Evolutionary conservation across 257 asterid species (phyloP).

Genomic region (Jacaranda mimosifolia): DNA sequence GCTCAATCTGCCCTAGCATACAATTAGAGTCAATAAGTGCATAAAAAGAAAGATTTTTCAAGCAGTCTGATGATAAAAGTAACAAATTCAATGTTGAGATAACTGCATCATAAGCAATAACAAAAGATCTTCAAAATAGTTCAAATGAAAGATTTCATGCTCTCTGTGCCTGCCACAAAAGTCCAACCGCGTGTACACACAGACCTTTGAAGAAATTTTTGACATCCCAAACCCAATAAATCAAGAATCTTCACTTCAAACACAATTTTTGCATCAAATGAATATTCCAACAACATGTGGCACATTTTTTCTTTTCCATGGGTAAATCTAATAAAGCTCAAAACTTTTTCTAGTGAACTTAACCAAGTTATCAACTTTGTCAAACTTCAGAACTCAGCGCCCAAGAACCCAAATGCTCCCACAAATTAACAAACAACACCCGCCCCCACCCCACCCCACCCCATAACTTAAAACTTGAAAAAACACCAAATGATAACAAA

Average conservation of each 20-base stretch:
- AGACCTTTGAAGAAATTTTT: slow-evolving; percentile 2
- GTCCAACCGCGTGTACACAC: neutral
- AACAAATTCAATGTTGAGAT: slow-evolving; percentile 1
- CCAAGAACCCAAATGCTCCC: slow-evolving; percentile 28
- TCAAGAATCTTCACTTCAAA: slow-evolving; percentile 15
- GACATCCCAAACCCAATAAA: slow-evolving; percentile 4
- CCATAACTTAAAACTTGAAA: slow-evolving; percentile 19
- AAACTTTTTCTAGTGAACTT: neutral
- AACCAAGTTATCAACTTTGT: slow-evolving; percentile 35
- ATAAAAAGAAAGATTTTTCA: neutral
- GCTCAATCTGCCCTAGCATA: slow-evolving; percentile 38
- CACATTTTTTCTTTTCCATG: slow-evolving; percentile 12
- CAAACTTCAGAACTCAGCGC: slow-evolving; percentile 23
- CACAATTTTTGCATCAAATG: slow-evolving; percentile 18
- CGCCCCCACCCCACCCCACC: neutral
- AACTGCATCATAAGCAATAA: slow-evolving; percentile 1
- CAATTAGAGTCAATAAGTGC: slow-evolving; percentile 8
- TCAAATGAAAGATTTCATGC: neutral
- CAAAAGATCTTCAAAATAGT: slow-evolving; percentile 4
- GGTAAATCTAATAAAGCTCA: slow-evolving; percentile 25
- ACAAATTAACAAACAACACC: neutral
- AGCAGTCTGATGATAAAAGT: slow-evolving; percentile 19
- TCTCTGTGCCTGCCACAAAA: slow-evolving; percentile 18
- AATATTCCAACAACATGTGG: slow-evolving; percentile 9
- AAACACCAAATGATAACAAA: slow-evolving; percentile 23